These are phyloP conservation scores for Akanthomyces muscarius DNA, from an alignment of 2,329 filamentous ascomycete genomes.

Conservation along the genomic window DNA sequence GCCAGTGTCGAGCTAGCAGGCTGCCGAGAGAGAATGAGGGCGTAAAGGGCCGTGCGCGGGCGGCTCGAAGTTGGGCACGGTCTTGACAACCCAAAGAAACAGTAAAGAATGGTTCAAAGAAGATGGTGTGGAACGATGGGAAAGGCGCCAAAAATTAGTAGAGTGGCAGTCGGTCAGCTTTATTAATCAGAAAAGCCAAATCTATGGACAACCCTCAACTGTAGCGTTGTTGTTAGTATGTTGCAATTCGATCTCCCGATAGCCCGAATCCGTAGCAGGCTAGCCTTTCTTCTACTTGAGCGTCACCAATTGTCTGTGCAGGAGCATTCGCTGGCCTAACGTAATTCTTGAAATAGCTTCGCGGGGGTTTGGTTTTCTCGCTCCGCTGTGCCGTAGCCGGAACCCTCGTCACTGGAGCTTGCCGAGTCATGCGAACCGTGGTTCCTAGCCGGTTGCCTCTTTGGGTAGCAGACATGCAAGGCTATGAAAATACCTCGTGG, in stretches of 20 bases:
- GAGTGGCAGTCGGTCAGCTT: background rate
- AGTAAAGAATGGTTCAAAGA: background rate
- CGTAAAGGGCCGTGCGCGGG: conserved; percentile 12
- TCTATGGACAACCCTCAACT: background rate
- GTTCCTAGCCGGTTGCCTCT: background rate
- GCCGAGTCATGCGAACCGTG: conserved; percentile 4
- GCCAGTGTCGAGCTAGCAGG: background rate
- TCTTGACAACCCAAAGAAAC: background rate
- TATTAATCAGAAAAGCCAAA: background rate
- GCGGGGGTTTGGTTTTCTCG: background rate
- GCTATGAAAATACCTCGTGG: conserved; percentile 8
- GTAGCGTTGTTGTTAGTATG: background rate
- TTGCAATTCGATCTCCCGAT: conserved; percentile 8
- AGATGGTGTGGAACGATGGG: background rate
- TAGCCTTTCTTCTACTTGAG: background rate
- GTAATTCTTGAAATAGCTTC: background rate
- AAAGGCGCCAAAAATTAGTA: background rate
- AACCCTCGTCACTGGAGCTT: background rate
- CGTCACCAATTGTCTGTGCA: background rate
- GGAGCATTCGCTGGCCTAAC: too few species aligned
- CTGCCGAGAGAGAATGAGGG: background rate
- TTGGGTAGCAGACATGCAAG: conserved; percentile 4
- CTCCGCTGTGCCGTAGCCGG: background rate
- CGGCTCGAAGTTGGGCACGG: conserved; percentile 7
- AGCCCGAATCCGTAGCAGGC: background rate